Evolutionary conservation across 108 stramenopile species (phyloP), one percentile per base, ranked within the genome.

Genomic region (Bacterosira constricta): DNA sequence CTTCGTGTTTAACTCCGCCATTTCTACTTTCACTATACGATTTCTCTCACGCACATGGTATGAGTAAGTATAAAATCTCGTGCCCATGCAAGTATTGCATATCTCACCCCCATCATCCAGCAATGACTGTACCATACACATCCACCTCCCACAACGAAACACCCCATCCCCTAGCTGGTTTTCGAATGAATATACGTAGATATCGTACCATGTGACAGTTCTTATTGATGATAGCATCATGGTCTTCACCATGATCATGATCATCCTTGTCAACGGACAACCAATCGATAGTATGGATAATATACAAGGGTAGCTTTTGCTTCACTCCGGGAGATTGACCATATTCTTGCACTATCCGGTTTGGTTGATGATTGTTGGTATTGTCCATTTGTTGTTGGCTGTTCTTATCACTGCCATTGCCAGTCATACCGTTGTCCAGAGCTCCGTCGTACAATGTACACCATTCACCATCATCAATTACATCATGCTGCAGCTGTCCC

Each of bases 111-210:
- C n/a, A n/a, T n/a, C n/a, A n/a, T n/a, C n/a, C n/a, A n/a, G n/a
- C n/a, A n/a, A n/a, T n/a, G 47, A 49, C 47, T 25, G 21, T 9
- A 8, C 90, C 90, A 69, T 72, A 73, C 1, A 89, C 83, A 75
- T 89, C 88, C 46, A 91, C 82, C 54, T 91, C 79, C 90, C 90
- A 91, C 49, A 89, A 41, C 4, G 85, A 86, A 3, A 91, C 90
- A 46, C 90, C 90, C 90, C 90, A 91, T 0, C 85, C 85, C 58
- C 66, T 79, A 8, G 66, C 86, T 1, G 83, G 63, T 42, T 74
- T 83, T 17, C 79, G 47, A 18, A 91, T 87, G 65, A 73, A 83
- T 26, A 91, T 51, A 10, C 84, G 63, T 17, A 91, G 50, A 58
- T 80, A 88, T 31, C 78, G 71, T 51, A 86, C 35, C 4, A 18